These are phyloP conservation scores for Calendula officinalis DNA, from an alignment of 129 eudicot species.

Conservation along the genomic window DNA sequence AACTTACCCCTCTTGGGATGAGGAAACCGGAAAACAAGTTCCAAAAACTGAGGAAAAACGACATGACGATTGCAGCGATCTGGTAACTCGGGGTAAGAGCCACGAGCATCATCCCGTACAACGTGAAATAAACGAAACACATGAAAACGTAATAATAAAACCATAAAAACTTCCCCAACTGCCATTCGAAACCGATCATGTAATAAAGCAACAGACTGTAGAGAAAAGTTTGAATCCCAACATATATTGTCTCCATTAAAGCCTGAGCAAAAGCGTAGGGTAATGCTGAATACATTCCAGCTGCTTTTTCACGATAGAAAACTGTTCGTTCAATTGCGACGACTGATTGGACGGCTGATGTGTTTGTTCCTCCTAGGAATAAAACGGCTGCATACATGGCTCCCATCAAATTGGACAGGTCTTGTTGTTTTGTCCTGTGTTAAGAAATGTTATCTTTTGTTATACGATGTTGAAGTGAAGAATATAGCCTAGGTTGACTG, in stretches of 20 bases:
- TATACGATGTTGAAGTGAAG: constrained; percentile 3
- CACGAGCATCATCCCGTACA: constrained; percentile 91
- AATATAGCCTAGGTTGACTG: background rate
- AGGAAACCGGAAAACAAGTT: constrained; percentile 85
- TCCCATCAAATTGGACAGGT: constrained; percentile 59
- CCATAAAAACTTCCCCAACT: constrained; percentile 55
- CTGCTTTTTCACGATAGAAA: constrained; percentile 83
- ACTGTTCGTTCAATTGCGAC: constrained; percentile 73
- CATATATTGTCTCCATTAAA: constrained; percentile 64
- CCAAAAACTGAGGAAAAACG: constrained; percentile 87
- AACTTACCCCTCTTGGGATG: constrained; percentile 60
- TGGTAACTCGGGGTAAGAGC: constrained; percentile 81
- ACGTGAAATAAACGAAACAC: constrained; percentile 80
- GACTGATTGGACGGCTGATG: constrained; percentile 74
- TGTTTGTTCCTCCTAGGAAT: constrained; percentile 74
- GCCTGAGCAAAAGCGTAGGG: constrained; percentile 84
- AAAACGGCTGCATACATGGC: constrained; percentile 75
- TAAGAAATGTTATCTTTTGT: background rate
- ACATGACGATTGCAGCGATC: constrained; percentile 77
- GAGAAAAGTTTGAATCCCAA: constrained; percentile 53
- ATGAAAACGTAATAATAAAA: constrained; percentile 76
- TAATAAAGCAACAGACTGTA: constrained; percentile 65
- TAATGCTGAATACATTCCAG: constrained; percentile 77
- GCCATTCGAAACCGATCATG: constrained; percentile 85
- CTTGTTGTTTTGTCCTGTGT: constrained; percentile 65